Evolutionary conservation across 805 yeast genomes (phyloP).

Genomic region (Ogataea zsoltii): DNA sequence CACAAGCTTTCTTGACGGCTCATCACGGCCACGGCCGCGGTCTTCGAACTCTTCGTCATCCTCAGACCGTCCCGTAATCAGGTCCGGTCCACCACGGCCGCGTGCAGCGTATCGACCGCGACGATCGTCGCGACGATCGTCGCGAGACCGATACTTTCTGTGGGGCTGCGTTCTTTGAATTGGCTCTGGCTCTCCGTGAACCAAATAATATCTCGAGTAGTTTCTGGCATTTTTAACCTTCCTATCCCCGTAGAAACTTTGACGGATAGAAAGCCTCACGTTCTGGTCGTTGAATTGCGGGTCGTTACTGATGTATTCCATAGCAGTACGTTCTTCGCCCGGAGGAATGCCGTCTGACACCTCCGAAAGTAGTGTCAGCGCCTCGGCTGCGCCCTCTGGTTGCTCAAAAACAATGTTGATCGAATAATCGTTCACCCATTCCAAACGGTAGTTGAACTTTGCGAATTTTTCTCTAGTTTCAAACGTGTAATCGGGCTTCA

Average conservation of each 20-base stretch:
- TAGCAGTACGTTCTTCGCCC: slow-evolving; percentile 41
- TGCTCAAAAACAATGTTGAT: slow-evolving; percentile 56
- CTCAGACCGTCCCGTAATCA: slow-evolving; percentile 35
- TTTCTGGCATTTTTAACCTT: slow-evolving; percentile 59
- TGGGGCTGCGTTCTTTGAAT: slow-evolving; percentile 30
- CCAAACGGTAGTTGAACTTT: slow-evolving; percentile 41
- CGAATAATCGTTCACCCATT: slow-evolving; percentile 68
- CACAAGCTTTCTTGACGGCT: slow-evolving; percentile 14
- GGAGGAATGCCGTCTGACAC: slow-evolving; percentile 19
- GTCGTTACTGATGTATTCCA: slow-evolving; percentile 35
- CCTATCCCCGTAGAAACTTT: slow-evolving; percentile 52
- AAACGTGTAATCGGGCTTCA: slow-evolving; percentile 36
- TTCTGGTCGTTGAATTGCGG: slow-evolving; percentile 18
- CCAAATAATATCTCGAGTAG: slow-evolving; percentile 61
- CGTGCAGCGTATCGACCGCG: slow-evolving; percentile 8
- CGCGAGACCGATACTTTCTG: slow-evolving; percentile 19
- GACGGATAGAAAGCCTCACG: slow-evolving; percentile 45
- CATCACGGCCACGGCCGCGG: not conserved
- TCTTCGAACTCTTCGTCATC: slow-evolving; percentile 18
- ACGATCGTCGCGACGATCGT: slow-evolving; percentile 25
- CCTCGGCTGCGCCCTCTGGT: slow-evolving; percentile 24
- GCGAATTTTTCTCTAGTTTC: slow-evolving; percentile 30
- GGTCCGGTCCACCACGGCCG: slow-evolving; percentile 31
- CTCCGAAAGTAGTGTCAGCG: slow-evolving; percentile 18
- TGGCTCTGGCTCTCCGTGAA: slow-evolving; percentile 69